Evolutionary conservation across 305 asterid genomes (phyloP).

Genomic region (Rubia peregrina): DNA sequence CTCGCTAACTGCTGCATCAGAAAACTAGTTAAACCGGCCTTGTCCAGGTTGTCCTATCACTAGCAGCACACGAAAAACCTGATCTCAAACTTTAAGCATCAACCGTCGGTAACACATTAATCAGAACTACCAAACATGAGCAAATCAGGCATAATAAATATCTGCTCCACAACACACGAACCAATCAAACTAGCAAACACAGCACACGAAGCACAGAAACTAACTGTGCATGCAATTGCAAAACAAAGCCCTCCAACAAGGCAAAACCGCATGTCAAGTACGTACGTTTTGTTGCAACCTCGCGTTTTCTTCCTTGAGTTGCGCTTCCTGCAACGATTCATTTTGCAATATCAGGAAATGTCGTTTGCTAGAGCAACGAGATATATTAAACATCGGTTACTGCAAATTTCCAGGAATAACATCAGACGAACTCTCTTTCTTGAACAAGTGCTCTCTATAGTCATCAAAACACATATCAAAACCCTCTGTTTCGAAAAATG

Average conservation of each 20-base stretch:
- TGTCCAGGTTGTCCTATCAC: too few relatives aligned
- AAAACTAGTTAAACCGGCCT: background rate
- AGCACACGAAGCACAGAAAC: background rate
- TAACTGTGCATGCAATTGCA: background rate
- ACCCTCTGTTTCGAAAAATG: background rate
- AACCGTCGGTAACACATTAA: background rate
- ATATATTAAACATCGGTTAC: background rate
- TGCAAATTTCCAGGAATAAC: background rate
- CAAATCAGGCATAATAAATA: background rate
- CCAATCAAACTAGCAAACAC: background rate
- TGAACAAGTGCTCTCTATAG: background rate
- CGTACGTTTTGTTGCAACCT: slow-evolving; percentile 31
- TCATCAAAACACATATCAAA: background rate
- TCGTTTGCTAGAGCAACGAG: background rate
- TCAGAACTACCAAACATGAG: background rate
- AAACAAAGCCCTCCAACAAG: too few relatives aligned
- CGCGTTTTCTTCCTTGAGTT: slow-evolving; percentile 44
- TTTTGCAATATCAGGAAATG: background rate
- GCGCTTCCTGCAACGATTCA: slow-evolving; percentile 44
- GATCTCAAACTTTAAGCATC: background rate
- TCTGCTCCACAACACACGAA: background rate
- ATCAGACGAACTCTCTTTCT: background rate
- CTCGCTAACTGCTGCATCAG: slow-evolving; percentile 5
- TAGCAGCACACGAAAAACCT: background rate
- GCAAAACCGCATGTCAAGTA: too few relatives aligned